These are phyloP conservation scores for Noccaea bulbosa DNA, from an alignment of 345 rosid species.

Conservation along the genomic window DNA sequence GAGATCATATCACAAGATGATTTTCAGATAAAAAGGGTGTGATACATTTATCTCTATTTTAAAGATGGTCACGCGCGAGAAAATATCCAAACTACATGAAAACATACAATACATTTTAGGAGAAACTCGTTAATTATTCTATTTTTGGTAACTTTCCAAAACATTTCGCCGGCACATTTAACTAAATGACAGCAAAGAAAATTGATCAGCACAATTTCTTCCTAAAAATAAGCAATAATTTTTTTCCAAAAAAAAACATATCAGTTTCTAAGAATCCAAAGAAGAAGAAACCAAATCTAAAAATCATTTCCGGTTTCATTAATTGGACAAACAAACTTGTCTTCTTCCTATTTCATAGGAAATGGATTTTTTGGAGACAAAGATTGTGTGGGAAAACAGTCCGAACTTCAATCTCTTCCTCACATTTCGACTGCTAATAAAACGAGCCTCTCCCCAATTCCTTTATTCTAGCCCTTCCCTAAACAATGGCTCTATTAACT, in stretches of 20 bases:
- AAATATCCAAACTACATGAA: constrained; percentile 2
- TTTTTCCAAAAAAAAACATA: background rate
- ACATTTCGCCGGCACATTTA: background rate
- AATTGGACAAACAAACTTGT: constrained; percentile 36
- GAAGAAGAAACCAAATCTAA: constrained; percentile 39
- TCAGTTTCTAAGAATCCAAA: constrained; percentile 27
- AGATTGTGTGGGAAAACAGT: constrained; percentile 34
- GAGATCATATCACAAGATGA: background rate
- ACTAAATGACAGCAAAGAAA: constrained; percentile 28
- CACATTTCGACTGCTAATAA: constrained; percentile 41
- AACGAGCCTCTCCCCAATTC: constrained; percentile 33
- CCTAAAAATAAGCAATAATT: constrained; percentile 18
- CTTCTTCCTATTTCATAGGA: constrained; percentile 36
- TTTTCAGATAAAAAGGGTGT: background rate
- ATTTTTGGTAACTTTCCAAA: background rate
- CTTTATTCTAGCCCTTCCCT: constrained; percentile 40
- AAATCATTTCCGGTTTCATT: constrained; percentile 16
- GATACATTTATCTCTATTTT: constrained; percentile 1
- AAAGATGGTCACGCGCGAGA: background rate
- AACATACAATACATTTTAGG: constrained; percentile 5
- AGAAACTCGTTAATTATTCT: constrained; percentile 19
- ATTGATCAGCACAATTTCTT: background rate
- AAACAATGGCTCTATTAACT: constrained; percentile 44
- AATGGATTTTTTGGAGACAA: constrained; percentile 26
- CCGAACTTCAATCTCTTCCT: constrained; percentile 47